Conservation (phyloP, 306 rosid genomes). For the Alnus rubra region DNA sequence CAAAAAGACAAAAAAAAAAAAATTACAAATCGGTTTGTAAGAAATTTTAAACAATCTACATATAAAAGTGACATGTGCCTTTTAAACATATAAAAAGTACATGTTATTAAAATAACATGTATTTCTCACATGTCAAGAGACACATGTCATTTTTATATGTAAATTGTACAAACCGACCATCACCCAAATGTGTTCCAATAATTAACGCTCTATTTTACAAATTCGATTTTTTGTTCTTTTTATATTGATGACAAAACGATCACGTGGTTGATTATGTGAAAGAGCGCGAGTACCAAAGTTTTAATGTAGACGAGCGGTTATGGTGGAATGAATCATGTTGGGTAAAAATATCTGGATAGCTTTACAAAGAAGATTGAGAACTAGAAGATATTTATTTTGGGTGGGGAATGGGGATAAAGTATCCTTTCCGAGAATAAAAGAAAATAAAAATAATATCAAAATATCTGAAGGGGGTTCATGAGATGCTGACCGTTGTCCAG, state of each 20-base stretch:
- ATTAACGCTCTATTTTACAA: no score
- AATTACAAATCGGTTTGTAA: no score
- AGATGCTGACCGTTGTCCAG: background rate
- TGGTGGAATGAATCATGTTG: background rate
- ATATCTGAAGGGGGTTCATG: background rate
- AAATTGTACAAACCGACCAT: no score
- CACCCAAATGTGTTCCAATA: no score
- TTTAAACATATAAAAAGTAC: no score
- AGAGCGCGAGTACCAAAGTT: background rate
- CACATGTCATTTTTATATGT: no score
- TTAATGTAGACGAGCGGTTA: background rate
- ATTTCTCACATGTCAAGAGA: no score
- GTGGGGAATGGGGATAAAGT: background rate
- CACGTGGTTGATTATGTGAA: background rate
- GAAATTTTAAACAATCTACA: no score
- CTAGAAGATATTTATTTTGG: constrained; percentile 4
- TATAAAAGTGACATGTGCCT: no score
- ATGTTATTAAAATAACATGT: no score
- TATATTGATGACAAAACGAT: background rate
- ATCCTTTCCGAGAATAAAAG: background rate
- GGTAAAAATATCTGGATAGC: constrained; percentile 26
- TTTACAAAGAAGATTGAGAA: background rate
- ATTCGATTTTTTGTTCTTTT: background rate
- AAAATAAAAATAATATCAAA: background rate
- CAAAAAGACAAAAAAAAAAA: no score